Evolutionary conservation across 2,329 filamentous ascomycete species (phyloP).

Genomic region (Zasmidium angulare): DNA sequence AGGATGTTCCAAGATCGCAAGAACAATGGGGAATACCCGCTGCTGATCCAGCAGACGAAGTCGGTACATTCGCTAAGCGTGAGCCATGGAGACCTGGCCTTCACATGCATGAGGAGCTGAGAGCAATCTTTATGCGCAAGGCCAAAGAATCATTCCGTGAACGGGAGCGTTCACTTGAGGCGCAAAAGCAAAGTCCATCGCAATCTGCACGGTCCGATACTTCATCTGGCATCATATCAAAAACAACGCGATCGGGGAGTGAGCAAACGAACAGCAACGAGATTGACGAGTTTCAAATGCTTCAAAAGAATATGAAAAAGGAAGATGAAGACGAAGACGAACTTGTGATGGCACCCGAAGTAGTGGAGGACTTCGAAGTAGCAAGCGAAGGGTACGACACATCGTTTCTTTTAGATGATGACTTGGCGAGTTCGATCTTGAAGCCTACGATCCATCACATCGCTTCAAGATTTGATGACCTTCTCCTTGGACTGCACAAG

Average conservation of each 20-base stretch:
- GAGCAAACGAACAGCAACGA: background rate
- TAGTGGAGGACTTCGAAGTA: background rate
- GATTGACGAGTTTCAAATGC: background rate
- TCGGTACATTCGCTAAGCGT: conserved; percentile 15
- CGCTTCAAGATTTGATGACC: conserved; percentile 65
- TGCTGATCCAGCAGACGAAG: conserved; percentile 10
- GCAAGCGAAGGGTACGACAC: conserved; percentile 43
- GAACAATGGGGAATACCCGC: conserved; percentile 49
- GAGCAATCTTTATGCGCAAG: conserved; percentile 63
- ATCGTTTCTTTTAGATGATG: conserved; percentile 68
- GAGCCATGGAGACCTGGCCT: conserved; percentile 52
- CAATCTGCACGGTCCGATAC: background rate
- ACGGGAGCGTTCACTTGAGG: conserved; percentile 2
- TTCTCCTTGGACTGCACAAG: conserved; percentile 70
- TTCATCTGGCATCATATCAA: background rate
- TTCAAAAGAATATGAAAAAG: background rate
- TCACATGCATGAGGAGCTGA: conserved; percentile 68
- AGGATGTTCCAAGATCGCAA: conserved; percentile 59
- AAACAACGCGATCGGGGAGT: background rate
- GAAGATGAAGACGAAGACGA: conserved; percentile 5
- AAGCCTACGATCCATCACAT: conserved; percentile 69
- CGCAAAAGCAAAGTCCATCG: background rate
- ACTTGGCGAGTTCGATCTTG: conserved; percentile 63
- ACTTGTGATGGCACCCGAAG: background rate
- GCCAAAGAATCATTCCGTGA: conserved; percentile 60